Conservation (phyloP, 2,329 filamentous ascomycete genomes). For the Botrytis elliptica region DNA sequence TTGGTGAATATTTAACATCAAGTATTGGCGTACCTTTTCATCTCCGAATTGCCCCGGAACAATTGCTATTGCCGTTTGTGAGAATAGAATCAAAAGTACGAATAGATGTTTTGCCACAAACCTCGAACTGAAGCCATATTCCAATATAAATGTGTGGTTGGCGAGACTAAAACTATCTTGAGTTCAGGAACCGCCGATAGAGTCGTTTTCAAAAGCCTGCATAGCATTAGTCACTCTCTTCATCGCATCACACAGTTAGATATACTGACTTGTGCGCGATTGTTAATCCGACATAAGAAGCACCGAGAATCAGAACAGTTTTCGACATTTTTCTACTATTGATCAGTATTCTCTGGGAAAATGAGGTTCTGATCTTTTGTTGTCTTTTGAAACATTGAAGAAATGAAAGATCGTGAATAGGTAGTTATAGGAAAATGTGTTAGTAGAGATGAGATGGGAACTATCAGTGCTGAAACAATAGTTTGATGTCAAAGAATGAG, state of each 20-base stretch:
- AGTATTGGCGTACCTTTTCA: constrained; percentile 35
- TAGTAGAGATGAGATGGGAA: not conserved
- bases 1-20: too few species aligned
- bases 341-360: not conserved
- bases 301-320: constrained; percentile 52
- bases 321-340: constrained; percentile 28
- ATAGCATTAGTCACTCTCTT: not conserved
- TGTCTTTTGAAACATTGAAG: not conserved
- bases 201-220: constrained; percentile 47
- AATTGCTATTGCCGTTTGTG: constrained; percentile 32
- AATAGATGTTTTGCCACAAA: not conserved
- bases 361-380: not conserved
- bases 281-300: constrained; percentile 53
- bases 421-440: not conserved
- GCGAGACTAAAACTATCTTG: constrained; percentile 55
- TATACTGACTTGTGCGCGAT: constrained; percentile 48
- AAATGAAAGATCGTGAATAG: not conserved
- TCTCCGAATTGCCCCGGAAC: constrained; percentile 47
- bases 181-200: constrained; percentile 42
- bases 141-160: constrained; percentile 52
- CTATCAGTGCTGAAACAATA: constrained; percentile 15
- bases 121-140: constrained; percentile 49
- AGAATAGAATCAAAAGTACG: not conserved
- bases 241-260: not conserved
- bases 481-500: constrained; percentile 11